phyloP scores from a whole-genome alignment of 2,329 filamentous ascomycete species.

The Pestalotiopsis sp. region DNA sequence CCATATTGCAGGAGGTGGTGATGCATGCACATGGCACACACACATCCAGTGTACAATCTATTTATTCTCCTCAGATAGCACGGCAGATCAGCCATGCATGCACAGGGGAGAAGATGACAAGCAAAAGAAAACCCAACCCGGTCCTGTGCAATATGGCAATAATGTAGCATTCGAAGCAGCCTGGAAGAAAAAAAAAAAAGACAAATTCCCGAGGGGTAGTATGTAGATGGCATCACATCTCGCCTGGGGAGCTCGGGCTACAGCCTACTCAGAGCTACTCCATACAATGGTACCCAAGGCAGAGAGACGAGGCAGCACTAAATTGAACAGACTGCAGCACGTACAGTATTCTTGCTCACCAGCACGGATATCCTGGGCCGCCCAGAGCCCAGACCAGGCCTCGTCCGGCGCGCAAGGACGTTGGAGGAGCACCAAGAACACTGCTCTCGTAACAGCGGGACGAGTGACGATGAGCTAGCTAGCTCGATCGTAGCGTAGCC shows the following conservation, averaged over 20 bases:
- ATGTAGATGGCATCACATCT: background rate
- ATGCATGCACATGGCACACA: background rate
- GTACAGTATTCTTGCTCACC: background rate
- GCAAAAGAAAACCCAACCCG: background rate
- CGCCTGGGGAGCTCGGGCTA: background rate
- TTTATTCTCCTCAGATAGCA: background rate
- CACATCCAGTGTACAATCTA: background rate
- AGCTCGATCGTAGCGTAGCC: background rate
- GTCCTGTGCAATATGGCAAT: background rate
- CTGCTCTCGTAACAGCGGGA: constrained; percentile 5
- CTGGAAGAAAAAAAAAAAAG: background rate
- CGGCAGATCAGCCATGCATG: background rate
- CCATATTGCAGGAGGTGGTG: background rate
- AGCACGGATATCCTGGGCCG: constrained; percentile 11
- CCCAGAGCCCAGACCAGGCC: background rate
- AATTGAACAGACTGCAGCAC: background rate
- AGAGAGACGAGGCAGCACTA: background rate
- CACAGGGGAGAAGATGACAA: background rate
- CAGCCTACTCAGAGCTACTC: background rate
- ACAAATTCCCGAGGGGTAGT: background rate
- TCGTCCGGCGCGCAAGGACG: constrained; percentile 10
- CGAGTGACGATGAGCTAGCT: background rate
- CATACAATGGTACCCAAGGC: background rate
- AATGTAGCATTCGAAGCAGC: background rate
- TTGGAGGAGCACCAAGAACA: background rate